Evolutionary conservation across 345 rosid species (phyloP), one percentile per base, ranked within the genome.

Genomic region (Xanthoceras sorbifolium): DNA sequence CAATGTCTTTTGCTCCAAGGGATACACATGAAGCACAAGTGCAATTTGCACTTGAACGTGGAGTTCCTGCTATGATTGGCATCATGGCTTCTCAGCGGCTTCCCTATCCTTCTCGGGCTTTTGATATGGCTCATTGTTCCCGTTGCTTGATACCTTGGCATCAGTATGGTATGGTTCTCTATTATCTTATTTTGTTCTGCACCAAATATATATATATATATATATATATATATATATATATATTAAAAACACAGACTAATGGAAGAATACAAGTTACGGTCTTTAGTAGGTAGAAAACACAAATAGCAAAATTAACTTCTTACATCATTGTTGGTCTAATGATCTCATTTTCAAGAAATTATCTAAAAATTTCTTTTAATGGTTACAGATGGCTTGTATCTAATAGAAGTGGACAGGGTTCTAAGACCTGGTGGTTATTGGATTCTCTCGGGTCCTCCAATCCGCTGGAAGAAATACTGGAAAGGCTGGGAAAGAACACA

Each of bases 11-110:
- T 85, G 99, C 99, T 15, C 99, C 97, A 50, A 88, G 99, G 80
- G 99, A 96, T 76, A 96, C 98, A 12, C 99, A 93, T 38, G 98
- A 96, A 86, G 97, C 99, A 26, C 99, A 93, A 73, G 99, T 96
- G 32, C 94, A 91, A 79, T 96, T 96, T 80, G 99, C 99, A 1
- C 74, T 96, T 77, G 99, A 96, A 83, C 89, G 99, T 14, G 99
- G 99, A 82, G 97, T 96, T 79, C 99, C 99, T 62, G 97, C 97
- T 6, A 90, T 96, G 84, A 92, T 96, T 55, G 97, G 94, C 50
- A 78, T 96, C 63, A 88, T 96, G 97, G 92, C 87, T 77, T 88
- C 99, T 6, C 84, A 85, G 78, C 87, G 98, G 75, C 94, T 91
- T 86, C 97, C 98, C 71, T 96, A 91, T 78, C 97, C 99, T 5